Evolutionary conservation across 805 yeast genomes (phyloP).

Genomic region (Saturnispora serradocipensis): DNA sequence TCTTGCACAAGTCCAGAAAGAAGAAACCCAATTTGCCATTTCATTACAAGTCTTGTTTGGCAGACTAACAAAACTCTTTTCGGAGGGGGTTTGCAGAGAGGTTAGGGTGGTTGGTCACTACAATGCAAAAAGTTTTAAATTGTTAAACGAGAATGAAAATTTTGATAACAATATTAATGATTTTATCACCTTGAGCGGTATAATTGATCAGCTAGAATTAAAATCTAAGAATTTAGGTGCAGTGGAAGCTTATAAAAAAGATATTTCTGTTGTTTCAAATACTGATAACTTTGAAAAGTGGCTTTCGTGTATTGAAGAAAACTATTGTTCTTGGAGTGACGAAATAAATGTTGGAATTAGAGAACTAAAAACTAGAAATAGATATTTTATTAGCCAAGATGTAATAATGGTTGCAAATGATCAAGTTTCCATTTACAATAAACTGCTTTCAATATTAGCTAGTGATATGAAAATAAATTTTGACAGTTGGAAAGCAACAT

Average conservation of each 20-base stretch:
- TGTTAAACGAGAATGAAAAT: conserved; percentile 4
- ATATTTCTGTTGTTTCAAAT: conserved; percentile 10
- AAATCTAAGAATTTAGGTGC: conserved; percentile 14
- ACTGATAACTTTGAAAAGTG: conserved; percentile 18
- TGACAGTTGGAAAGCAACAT: conserved; percentile 36
- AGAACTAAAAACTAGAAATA: conserved; percentile 57
- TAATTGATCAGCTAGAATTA: conserved; percentile 43
- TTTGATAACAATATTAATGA: conserved; percentile 11
- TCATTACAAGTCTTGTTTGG: background rate
- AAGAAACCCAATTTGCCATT: background rate
- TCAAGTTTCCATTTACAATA: conserved; percentile 56
- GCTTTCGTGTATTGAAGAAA: conserved; percentile 8
- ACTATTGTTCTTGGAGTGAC: conserved; percentile 22
- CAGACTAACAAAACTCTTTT: conserved; percentile 34
- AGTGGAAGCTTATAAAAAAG: conserved; percentile 17
- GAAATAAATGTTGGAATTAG: conserved; percentile 28
- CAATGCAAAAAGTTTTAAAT: conserved; percentile 20
- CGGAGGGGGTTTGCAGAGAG: conserved; percentile 52
- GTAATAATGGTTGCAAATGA: conserved; percentile 29
- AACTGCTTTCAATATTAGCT: conserved; percentile 35
- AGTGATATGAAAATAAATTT: conserved; percentile 28
- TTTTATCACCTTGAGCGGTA: conserved; percentile 49
- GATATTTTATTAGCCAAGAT: conserved; percentile 32
- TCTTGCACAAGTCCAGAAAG: background rate
- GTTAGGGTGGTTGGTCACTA: conserved; percentile 46